Evolutionary conservation across 257 asterid genomes (phyloP), one percentile per base, ranked within the genome.

Genomic region (Capsicum baccatum): DNA sequence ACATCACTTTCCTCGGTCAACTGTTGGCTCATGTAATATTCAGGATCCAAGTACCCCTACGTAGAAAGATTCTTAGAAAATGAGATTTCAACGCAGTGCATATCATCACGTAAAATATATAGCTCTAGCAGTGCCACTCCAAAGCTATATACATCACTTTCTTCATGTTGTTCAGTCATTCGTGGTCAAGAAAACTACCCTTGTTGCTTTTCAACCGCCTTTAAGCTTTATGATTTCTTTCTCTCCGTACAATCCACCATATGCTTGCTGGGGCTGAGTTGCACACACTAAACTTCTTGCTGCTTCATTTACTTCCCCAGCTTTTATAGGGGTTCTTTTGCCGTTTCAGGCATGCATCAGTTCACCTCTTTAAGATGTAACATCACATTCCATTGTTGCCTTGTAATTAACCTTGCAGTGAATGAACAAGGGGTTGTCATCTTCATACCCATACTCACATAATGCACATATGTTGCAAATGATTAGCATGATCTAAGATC

Each of bases 11-110:
- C 93, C 64, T 95, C 95, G 0, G 93, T 95, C 69, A 95, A 76
- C 48, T 92, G 95, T 82, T 95, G 95, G 0, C 95, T 93, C 98
- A 91, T 93, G 91, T 91, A 95, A 54, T 95, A 94, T 85, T 93
- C 98, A 33, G 98, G 98, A 85, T 95, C 98, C 96, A 93, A 89
- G 88, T 92, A 95, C 26, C 98, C 94, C 48, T 93, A 12, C 16
- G 48, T 13, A 12, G 52, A 19, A 52, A 80, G 5, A 60, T 39
- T 37, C 68, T 6, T 59, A 17, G 57, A 59, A 58, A 50, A 59
- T 59, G 58, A 54, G 3, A 39, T 15, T n/a, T 44, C 0, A 14
- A 52, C 21, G 17, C 63, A 52, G 15, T 54, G 56, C 83, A 79
- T 3, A 80, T 59, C 17, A 59, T 16, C 42, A 37, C 9, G 8